Conservation (phyloP, 2,329 filamentous ascomycete genomes). For the Periconia macrospinosa region DNA sequence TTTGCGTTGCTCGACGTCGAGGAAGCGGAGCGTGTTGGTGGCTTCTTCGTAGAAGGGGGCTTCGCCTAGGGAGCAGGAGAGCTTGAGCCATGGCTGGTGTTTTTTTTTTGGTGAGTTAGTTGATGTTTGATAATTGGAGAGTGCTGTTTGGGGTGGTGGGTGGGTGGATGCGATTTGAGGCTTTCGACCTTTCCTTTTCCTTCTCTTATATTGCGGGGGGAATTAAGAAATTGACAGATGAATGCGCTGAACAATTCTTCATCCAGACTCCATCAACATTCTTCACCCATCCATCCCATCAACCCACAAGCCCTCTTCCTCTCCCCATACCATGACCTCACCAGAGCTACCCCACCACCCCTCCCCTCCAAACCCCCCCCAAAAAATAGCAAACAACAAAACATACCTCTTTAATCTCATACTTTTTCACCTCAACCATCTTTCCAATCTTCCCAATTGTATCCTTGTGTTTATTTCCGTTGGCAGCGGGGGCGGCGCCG, state of each 20-base stretch:
- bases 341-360: constrained; percentile 19
- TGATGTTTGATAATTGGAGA: neutral
- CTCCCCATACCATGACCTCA: constrained; percentile 14
- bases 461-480: constrained; percentile 12
- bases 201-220: no score
- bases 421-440: constrained; percentile 28
- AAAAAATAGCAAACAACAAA: constrained; percentile 1
- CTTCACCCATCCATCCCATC: neutral
- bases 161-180: neutral
- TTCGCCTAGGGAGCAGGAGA: constrained; percentile 70
- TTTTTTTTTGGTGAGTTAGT: neutral
- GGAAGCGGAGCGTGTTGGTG: constrained; percentile 70
- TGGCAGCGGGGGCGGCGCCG: constrained; percentile 11
- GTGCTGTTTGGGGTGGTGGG: neutral
- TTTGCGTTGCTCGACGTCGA: constrained; percentile 79
- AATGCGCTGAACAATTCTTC: neutral
- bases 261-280: neutral
- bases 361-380: constrained; percentile 26
- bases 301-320: no score
- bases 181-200: no score
- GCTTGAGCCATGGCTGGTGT: constrained; percentile 59
- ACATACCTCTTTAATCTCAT: constrained; percentile 42
- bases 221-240: no score
- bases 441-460: constrained; percentile 25
- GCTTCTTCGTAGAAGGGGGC: constrained; percentile 72